Percentiles rank a stretch among this genome's conserved stretches.
phyloP scores from a whole-genome alignment of 371 early-diverging fungal species.

The Dinochytrium kinnereticum region DNA sequence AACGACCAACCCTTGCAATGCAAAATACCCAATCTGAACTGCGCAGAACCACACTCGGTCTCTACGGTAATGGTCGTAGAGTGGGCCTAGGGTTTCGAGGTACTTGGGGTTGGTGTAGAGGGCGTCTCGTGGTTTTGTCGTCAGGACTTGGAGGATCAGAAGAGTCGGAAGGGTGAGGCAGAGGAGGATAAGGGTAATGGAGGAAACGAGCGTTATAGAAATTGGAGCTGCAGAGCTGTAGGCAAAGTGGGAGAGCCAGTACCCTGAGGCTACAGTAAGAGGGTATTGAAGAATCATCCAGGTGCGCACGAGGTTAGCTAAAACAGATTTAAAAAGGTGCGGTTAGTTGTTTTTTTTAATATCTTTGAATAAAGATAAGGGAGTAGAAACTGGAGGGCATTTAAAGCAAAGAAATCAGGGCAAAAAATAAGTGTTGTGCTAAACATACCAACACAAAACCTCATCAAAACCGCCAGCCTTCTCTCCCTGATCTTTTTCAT shows the following conservation, averaged over 20 bases:
- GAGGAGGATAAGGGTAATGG: slow-evolving; percentile 2
- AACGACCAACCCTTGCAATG: slow-evolving; percentile 14
- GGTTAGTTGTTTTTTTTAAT: neutral
- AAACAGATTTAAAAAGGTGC: neutral
- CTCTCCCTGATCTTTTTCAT: neutral
- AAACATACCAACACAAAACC: slow-evolving; percentile 22
- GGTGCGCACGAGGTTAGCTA: slow-evolving; percentile 22
- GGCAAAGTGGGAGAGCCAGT: slow-evolving; percentile 26
- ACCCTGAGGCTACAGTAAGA: slow-evolving; percentile 12
- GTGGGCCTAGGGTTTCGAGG: slow-evolving; percentile 22
- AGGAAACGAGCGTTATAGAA: slow-evolving; percentile 17
- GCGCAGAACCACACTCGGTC: slow-evolving; percentile 2
- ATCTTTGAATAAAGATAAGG: no score
- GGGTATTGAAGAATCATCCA: slow-evolving; percentile 26
- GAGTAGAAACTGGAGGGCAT: no score
- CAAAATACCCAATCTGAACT: slow-evolving; percentile 11
- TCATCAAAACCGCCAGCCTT: neutral
- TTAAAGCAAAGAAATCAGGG: no score
- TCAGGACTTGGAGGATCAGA: neutral
- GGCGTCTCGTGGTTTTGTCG: neutral
- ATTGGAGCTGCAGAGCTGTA: neutral
- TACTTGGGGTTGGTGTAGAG: slow-evolving; percentile 8
- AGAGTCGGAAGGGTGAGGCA: slow-evolving; percentile 13
- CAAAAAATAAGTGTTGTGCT: no score
- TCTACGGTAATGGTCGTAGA: slow-evolving; percentile 14